Percentiles rank a stretch among this genome's conserved stretches.
phyloP scores from a whole-genome alignment of 306 rosid genomes.

The Corylus avellana region DNA sequence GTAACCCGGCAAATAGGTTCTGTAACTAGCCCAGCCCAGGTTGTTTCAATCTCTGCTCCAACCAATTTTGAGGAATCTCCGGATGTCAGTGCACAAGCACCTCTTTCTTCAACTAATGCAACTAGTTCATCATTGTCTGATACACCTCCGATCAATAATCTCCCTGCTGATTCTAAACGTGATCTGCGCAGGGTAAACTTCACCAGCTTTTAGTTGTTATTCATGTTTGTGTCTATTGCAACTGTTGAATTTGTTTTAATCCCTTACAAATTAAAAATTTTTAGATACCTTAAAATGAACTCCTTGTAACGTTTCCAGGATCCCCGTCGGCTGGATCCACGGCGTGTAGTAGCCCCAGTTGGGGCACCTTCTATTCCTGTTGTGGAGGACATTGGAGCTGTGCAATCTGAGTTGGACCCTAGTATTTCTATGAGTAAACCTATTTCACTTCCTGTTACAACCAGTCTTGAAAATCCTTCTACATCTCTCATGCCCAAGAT shows the following conservation, averaged over 20 bases:
- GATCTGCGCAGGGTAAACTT: constrained; percentile 89
- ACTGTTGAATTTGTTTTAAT: constrained; percentile 9
- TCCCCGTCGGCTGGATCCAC: constrained; percentile 98
- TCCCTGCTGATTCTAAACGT: constrained; percentile 77
- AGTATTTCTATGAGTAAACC: constrained; percentile 52
- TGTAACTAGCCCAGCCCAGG: constrained; percentile 53
- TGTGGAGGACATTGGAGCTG: constrained; percentile 50
- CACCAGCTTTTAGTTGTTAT: constrained; percentile 14
- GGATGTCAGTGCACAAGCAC: constrained; percentile 46
- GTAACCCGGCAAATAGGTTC: constrained; percentile 47
- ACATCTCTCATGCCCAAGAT: constrained; percentile 43
- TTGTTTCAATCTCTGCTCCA: constrained; percentile 48
- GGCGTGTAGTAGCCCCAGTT: constrained; percentile 54
- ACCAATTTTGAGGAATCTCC: constrained; percentile 60
- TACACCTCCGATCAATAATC: constrained; percentile 45
- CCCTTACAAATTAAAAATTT: constrained; percentile 6
- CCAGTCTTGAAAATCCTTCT: constrained; percentile 41
- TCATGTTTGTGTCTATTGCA: constrained; percentile 12
- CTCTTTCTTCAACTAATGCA: constrained; percentile 47
- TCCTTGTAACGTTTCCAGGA: constrained; percentile 58
- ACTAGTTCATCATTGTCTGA: constrained; percentile 56
- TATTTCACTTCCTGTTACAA: constrained; percentile 40
- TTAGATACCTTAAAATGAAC: constrained; percentile 21
- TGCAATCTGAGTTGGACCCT: constrained; percentile 58
- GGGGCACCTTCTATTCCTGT: constrained; percentile 47